Percentiles rank a stretch among this genome's conserved stretches.
These are phyloP conservation scores for Brassica balearica DNA, from an alignment of 441 rosid genomes.

Conservation along the genomic window DNA sequence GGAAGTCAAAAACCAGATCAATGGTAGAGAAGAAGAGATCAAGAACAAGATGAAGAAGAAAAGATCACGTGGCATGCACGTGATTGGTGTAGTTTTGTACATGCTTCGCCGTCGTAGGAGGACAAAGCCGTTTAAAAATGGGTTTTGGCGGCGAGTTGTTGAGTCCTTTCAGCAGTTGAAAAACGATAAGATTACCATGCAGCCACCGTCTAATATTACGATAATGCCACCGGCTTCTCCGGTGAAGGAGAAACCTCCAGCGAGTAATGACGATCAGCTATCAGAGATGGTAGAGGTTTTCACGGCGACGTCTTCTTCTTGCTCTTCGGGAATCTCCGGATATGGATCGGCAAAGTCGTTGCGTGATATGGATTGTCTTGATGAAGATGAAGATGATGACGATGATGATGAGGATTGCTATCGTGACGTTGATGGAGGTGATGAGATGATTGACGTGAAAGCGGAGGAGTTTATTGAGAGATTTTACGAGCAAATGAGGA, in stretches of 20 bases:
- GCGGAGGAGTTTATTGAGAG: slow-evolving; percentile 61
- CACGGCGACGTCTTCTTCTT: slow-evolving; percentile 44
- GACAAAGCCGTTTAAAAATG: slow-evolving; percentile 42
- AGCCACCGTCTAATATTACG: slow-evolving; percentile 17
- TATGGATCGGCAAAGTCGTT: slow-evolving; percentile 47
- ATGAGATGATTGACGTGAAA: slow-evolving; percentile 62
- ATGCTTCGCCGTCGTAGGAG: slow-evolving; percentile 44
- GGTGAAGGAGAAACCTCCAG: slow-evolving; percentile 14
- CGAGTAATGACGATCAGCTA: slow-evolving; percentile 18
- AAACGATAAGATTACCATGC: slow-evolving; percentile 6
- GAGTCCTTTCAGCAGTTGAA: slow-evolving; percentile 60
- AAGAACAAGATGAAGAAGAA: slow-evolving; percentile 44
- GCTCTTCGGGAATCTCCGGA: slow-evolving; percentile 35
- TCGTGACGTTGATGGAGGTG: slow-evolving; percentile 40
- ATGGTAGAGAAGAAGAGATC: slow-evolving; percentile 20
- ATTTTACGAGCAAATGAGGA: slow-evolving; percentile 56
- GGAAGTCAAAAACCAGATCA: not conserved
- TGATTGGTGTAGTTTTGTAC: slow-evolving; percentile 50
- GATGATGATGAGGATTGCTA: slow-evolving; percentile 20
- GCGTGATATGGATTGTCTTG: slow-evolving; percentile 52
- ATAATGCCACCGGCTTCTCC: slow-evolving; percentile 18
- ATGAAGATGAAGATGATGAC: slow-evolving; percentile 12
- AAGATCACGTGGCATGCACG: slow-evolving; percentile 44
- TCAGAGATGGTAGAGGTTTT: slow-evolving; percentile 42
- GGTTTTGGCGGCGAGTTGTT: slow-evolving; percentile 50